Evolutionary conservation across 768 basidiomycete species (phyloP).

Genomic region (Boletellus emodensis): DNA sequence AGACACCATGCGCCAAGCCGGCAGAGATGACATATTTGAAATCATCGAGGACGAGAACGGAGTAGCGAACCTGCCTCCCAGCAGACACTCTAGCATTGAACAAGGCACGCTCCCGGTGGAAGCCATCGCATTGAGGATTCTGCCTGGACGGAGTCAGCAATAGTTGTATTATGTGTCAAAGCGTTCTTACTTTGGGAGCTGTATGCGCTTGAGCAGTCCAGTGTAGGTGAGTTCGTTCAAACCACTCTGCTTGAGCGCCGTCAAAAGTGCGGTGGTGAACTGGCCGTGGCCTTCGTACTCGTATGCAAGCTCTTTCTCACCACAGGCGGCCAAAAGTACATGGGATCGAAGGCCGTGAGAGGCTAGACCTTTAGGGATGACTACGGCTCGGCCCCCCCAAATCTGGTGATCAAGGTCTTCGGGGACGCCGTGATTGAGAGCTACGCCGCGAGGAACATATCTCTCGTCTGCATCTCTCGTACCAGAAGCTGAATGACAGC

Average conservation of each 20-base stretch:
- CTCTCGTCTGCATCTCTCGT: conserved; percentile 21
- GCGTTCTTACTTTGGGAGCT: conserved; percentile 6
- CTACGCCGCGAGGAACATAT: conserved; percentile 4
- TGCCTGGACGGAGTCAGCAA: conserved; percentile 17
- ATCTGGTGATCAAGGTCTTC: conserved; percentile 27
- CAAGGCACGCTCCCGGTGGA: conserved; percentile 18
- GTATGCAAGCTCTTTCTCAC: conserved; percentile 31
- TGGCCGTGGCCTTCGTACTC: conserved; percentile 20
- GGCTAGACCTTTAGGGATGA: conserved; percentile 17
- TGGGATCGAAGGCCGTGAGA: conserved; percentile 34
- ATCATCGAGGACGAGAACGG: neutral
- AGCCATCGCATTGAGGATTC: conserved; percentile 29
- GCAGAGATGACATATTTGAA: conserved; percentile 19
- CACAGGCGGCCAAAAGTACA: conserved; percentile 43
- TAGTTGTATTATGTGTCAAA: too few species aligned
- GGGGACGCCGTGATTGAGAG: conserved; percentile 2
- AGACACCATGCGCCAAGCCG: conserved; percentile 26
- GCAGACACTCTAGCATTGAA: conserved; percentile 20
- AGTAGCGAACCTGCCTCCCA: conserved; percentile 5
- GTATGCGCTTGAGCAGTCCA: conserved; percentile 20
- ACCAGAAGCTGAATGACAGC: conserved; percentile 41
- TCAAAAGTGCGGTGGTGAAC: conserved; percentile 26
- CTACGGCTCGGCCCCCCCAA: conserved; percentile 12
- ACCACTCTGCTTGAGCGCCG: conserved; percentile 2
- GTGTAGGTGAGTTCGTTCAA: conserved; percentile 22